Conservation (phyloP, 1,139 yeast species). For the Taphrina flavorubra region DNA sequence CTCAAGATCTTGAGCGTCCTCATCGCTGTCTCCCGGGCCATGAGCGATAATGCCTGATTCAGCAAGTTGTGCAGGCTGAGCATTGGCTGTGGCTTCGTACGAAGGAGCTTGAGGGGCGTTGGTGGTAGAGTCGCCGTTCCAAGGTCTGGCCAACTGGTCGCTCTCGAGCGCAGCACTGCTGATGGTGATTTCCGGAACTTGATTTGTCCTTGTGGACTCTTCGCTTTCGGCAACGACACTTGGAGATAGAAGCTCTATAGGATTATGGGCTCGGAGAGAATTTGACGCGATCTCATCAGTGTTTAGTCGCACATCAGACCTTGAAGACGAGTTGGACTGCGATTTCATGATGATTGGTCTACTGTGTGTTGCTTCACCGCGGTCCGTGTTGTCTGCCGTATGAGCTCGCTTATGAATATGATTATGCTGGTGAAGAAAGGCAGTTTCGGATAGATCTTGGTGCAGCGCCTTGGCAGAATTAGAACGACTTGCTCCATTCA, state of each 20-base stretch:
- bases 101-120: constrained; percentile 15
- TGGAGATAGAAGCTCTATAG: constrained; percentile 29
- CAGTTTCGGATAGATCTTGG: not conserved
- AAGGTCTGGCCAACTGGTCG: constrained; percentile 23
- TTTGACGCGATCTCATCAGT: constrained; percentile 32
- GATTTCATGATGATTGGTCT: not conserved
- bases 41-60: not conserved
- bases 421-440: constrained; percentile 11
- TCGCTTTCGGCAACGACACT: constrained; percentile 1
- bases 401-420: constrained; percentile 16
- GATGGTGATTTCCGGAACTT: constrained; percentile 13
- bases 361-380: not conserved
- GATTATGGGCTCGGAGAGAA: constrained; percentile 28
- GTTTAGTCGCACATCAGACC: constrained; percentile 16
- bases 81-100: constrained; percentile 25
- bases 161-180: constrained; percentile 20
- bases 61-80: not conserved
- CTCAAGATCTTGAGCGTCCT: not conserved
- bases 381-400: not conserved
- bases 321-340: constrained; percentile 8
- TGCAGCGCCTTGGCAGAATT: not conserved
- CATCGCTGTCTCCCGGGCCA: not conserved
- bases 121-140: not conserved
- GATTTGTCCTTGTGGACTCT: not conserved
- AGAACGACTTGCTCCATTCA: not conserved